Conservation (phyloP, 306 rosid species). For the Nissolia schottii region DNA sequence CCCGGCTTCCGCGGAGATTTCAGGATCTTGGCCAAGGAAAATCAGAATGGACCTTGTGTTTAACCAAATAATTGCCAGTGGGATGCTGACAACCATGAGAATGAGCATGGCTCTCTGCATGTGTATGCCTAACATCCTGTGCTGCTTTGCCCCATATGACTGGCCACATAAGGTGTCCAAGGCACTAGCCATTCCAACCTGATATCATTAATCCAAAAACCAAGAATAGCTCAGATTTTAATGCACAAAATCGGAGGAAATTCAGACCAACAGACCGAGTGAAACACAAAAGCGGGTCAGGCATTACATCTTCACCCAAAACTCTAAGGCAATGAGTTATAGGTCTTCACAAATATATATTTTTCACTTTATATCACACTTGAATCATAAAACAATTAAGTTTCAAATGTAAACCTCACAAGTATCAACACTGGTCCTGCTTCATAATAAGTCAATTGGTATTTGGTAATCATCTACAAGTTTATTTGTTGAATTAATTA, state of each 20-base stretch:
- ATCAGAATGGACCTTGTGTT: slow-evolving; percentile 46
- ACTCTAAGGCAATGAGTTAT: too few species aligned
- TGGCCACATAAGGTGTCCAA: slow-evolving; percentile 74
- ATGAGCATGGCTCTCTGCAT: slow-evolving; percentile 67
- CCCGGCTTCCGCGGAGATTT: slow-evolving; percentile 55
- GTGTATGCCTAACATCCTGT: slow-evolving; percentile 59
- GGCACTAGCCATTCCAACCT: slow-evolving; percentile 78
- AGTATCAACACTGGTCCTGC: too few species aligned
- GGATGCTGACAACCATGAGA: slow-evolving; percentile 45
- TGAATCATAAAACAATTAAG: too few species aligned
- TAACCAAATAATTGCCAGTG: slow-evolving; percentile 50
- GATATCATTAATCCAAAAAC: neutral
- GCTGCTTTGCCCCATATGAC: slow-evolving; percentile 69
- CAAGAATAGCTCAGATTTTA: neutral
- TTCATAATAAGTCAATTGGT: neutral
- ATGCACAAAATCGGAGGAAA: neutral
- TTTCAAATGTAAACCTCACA: too few species aligned
- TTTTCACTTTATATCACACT: too few species aligned
- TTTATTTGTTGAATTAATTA: neutral
- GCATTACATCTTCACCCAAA: neutral
- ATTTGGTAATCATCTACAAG: neutral
- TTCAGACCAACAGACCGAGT: too few species aligned
- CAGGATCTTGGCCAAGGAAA: slow-evolving; percentile 60
- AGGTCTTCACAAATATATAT: too few species aligned
- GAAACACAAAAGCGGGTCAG: too few species aligned